Evolutionary conservation across 352 stramenopile genomes (phyloP).

Genomic region (Pythium angustatum): DNA sequence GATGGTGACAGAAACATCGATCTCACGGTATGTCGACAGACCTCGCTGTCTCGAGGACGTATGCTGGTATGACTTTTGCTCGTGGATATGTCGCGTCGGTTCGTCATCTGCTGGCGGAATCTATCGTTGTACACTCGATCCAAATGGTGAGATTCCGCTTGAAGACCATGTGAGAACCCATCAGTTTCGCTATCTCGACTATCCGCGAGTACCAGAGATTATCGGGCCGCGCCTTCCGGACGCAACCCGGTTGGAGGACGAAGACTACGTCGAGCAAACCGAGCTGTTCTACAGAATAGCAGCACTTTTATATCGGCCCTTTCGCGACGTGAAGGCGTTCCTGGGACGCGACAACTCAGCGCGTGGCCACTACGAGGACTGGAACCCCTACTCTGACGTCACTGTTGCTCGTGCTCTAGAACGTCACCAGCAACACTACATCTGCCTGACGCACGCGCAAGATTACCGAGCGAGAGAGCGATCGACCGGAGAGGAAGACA

Average conservation of each 20-base stretch:
- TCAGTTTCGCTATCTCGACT: conserved; percentile 7
- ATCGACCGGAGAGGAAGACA: neutral
- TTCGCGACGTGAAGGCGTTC: conserved; percentile 10
- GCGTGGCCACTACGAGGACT: neutral
- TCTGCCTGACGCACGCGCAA: conserved; percentile 6
- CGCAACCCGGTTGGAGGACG: neutral
- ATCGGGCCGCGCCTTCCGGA: conserved; percentile 26
- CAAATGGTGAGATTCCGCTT: neutral
- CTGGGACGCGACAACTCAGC: neutral
- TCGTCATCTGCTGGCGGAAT: neutral
- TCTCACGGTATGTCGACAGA: conserved; percentile 19
- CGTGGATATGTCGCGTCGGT: conserved; percentile 16
- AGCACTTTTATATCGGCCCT: conserved; percentile 24
- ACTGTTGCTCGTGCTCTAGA: conserved; percentile 8
- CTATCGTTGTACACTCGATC: neutral
- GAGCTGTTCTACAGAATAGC: conserved; percentile 25
- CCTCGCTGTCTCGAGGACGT: conserved; percentile 18
- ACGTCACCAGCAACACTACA: conserved; percentile 27
- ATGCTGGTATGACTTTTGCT: conserved; percentile 33
- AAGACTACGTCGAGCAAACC: conserved; percentile 16
- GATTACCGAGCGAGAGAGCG: conserved; percentile 1
- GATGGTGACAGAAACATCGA: conserved; percentile 25
- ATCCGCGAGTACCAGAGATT: conserved; percentile 25
- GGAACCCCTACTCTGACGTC: neutral
- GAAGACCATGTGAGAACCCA: conserved; percentile 17